Percentiles rank a stretch among this genome's conserved stretches.
Evolutionary conservation across 2,329 filamentous ascomycete genomes (phyloP).

Genomic region (Paraphoma chrysanthemicola): DNA sequence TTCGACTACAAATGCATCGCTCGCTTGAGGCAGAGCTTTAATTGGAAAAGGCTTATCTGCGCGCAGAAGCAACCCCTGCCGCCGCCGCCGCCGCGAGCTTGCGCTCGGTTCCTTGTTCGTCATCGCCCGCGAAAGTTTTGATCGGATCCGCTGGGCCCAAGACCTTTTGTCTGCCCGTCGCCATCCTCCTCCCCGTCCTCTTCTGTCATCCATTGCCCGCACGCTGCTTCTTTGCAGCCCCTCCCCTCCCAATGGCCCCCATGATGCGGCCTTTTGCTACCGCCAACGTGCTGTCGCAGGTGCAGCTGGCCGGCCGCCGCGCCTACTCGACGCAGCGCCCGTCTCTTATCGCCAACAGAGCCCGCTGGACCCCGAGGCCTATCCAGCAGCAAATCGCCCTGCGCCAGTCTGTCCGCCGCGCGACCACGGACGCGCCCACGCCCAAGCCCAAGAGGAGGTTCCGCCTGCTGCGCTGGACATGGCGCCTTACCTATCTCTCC

Average conservation of each 20-base stretch:
- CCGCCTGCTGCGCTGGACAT: conserved; percentile 77
- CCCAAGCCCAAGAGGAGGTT: conserved; percentile 60
- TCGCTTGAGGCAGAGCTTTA: conserved; percentile 10
- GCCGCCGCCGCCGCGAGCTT: not conserved
- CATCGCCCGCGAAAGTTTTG: conserved; percentile 41
- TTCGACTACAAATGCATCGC: not conserved
- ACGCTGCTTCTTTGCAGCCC: conserved; percentile 14
- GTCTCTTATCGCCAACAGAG: conserved; percentile 42
- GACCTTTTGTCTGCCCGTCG: conserved; percentile 15
- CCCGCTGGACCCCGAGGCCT: conserved; percentile 43
- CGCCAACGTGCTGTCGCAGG: conserved; percentile 37
- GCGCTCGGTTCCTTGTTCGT: conserved; percentile 23
- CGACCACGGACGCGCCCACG: conserved; percentile 40
- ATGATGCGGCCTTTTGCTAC: conserved; percentile 45
- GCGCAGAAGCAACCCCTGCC: conserved; percentile 2
- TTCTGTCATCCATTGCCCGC: conserved; percentile 20
- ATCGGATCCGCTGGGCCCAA: conserved; percentile 20
- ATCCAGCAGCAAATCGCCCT: conserved; percentile 43
- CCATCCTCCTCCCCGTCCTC: conserved; percentile 2
- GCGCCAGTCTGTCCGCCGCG: conserved; percentile 44
- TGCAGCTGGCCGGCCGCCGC: conserved; percentile 44
- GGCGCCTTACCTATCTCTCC: conserved; percentile 82
- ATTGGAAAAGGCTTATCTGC: conserved; percentile 15
- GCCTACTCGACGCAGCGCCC: conserved; percentile 44
- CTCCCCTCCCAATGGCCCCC: conserved; percentile 39